Conservation (phyloP, 1,284 basidiomycete genomes). For the Phellopilus nigrolimitatus region DNA sequence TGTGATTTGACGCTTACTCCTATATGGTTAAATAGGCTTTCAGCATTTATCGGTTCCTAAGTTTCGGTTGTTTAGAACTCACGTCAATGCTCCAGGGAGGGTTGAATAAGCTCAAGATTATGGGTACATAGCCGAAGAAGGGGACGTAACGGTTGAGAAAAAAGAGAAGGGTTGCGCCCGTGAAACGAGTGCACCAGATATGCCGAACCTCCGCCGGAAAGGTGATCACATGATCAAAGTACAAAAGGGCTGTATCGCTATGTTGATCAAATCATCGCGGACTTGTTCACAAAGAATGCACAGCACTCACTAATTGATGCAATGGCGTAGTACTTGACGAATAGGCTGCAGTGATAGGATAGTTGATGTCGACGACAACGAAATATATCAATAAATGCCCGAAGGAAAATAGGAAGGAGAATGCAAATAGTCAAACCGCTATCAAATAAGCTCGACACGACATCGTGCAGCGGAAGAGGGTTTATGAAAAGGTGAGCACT, state of each 20-base stretch:
- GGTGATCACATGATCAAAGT: conserved; percentile 17
- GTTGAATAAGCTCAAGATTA: conserved; percentile 10
- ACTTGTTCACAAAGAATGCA: background rate
- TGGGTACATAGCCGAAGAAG: conserved; percentile 16
- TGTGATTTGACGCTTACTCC: background rate
- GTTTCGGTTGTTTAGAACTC: background rate
- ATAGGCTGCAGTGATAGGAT: conserved; percentile 10
- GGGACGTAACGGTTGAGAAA: conserved; percentile 19
- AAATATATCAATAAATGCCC: background rate
- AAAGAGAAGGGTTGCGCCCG: conserved; percentile 16
- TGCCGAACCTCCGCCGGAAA: conserved; percentile 15
- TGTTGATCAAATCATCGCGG: background rate
- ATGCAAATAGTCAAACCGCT: conserved; percentile 4
- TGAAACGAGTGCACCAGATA: conserved; percentile 17
- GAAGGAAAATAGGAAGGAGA: background rate
- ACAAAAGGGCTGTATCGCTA: conserved; percentile 11
- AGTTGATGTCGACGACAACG: background rate
- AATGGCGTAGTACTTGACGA: conserved; percentile 18
- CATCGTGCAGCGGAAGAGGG: background rate
- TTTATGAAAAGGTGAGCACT: background rate
- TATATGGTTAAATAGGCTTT: background rate
- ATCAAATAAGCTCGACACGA: background rate
- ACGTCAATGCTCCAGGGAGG: conserved; percentile 18
- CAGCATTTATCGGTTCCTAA: background rate
- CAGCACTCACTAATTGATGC: conserved; percentile 15